Evolutionary conservation across 2,329 filamentous ascomycete species (phyloP), one percentile per base, ranked within the genome.

Genomic region (Penicillium paneum): DNA sequence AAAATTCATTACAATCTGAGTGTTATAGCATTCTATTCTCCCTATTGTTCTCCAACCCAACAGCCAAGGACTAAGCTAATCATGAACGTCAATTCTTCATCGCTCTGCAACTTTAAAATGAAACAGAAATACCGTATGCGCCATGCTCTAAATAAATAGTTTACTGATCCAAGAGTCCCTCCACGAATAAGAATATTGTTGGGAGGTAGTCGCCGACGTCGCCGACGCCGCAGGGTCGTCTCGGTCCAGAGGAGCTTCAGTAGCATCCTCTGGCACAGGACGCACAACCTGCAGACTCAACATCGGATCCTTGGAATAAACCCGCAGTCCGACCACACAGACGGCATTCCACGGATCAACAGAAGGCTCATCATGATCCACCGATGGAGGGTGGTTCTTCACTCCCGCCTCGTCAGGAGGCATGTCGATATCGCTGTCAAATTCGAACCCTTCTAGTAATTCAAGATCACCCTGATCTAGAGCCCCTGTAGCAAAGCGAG

Each of bases 321-420:
- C 82, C 6, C 81, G 74, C 29, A 86, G 66, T 0, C 83, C 83
- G 5, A 85, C 77, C 15, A 85, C 81, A 57, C 81, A 83, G 1
- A 84, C 76, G 0, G 83, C 83, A 61, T 85, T 84, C 83, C 83
- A 86, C 0, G 81, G 81, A 56, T 74, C 70, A 12, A 41, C 56
- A 56, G 19, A 54, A 49, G 42, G 52, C 13, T 48, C 55, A 3
- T 62, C 52, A 6, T 43, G 5, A 1, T 52, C 41, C 2, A 29
- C 31, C 8, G 49, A 48, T 2, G 50, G 48, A 8, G 29, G 35
- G 1, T 17, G 54, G 3, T 40, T 49, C n/a, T 63, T 65, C 7
- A 38, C 17, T 5, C 57, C 51, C 0, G 56, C 44, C 17, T 71
- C 68, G 11, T 71, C 67, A 0, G 65, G 57, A 2, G 70, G 67